phyloP scores from a whole-genome alignment of 164 flowering plant species.

The Piper longum region DNA sequence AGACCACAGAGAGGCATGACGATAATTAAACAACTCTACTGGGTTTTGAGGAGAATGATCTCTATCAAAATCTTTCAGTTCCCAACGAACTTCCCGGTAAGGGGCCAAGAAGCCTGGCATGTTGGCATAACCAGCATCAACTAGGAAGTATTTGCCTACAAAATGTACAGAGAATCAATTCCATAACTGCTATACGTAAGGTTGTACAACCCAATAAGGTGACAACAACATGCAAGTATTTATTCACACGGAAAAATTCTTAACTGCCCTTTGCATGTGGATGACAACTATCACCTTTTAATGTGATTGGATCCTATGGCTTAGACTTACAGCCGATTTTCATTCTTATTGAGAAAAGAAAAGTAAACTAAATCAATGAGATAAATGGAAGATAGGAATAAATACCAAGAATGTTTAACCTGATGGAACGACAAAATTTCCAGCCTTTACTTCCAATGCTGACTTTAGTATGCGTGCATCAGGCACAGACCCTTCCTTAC shows the following conservation, averaged over 20 bases:
- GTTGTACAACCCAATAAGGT: background rate
- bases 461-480: slow-evolving; percentile 1
- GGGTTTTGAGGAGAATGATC: background rate
- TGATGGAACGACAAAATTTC: slow-evolving; percentile 14
- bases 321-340: no score
- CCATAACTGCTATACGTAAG: background rate
- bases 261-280: no score
- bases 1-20: slow-evolving; percentile 1
- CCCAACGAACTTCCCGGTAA: background rate
- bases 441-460: slow-evolving; percentile 14
- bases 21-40: background rate
- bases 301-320: no score
- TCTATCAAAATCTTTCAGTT: slow-evolving; percentile 1
- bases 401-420: slow-evolving; percentile 21
- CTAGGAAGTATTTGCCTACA: slow-evolving; percentile 63
- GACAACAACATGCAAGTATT: no score
- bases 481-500: slow-evolving; percentile 7
- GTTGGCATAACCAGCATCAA: slow-evolving; percentile 39
- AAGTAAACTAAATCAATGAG: background rate
- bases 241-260: no score
- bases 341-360: no score
- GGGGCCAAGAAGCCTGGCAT: slow-evolving; percentile 57
- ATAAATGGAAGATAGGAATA: background rate
- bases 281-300: no score
- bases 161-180: background rate